These are phyloP conservation scores for Scedosporium boydii DNA, from an alignment of 2,329 filamentous ascomycete species.

Conservation along the genomic window DNA sequence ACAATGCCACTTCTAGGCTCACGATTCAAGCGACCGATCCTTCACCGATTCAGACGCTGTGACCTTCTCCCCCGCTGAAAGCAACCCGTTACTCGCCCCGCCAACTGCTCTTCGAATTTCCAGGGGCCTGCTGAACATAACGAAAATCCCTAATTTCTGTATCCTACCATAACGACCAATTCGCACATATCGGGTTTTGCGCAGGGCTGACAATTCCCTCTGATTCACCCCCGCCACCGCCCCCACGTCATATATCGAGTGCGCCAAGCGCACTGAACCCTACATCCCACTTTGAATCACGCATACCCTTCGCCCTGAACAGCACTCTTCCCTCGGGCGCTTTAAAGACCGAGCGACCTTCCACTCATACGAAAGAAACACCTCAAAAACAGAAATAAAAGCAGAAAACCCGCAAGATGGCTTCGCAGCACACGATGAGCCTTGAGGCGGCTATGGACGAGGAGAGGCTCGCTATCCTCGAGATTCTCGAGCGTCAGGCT, in stretches of 20 bases:
- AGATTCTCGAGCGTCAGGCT: conserved; percentile 49
- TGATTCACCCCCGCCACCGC: background rate
- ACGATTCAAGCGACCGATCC: background rate
- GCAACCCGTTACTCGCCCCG: too few species aligned
- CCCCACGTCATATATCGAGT: background rate
- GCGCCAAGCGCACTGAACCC: background rate
- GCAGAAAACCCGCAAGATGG: background rate
- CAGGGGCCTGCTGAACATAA: too few species aligned
- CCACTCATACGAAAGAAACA: too few species aligned
- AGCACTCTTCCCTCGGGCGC: conserved; percentile 13
- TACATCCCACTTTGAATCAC: background rate
- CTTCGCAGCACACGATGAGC: conserved; percentile 45
- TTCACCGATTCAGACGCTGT: background rate
- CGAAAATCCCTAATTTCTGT: too few species aligned
- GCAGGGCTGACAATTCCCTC: too few species aligned
- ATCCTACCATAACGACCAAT: too few species aligned
- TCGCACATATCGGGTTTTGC: too few species aligned
- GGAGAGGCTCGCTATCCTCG: conserved; percentile 65
- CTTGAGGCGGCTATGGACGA: conserved; percentile 69
- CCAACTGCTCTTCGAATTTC: too few species aligned
- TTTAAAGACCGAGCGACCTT: too few species aligned
- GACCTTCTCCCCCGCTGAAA: background rate
- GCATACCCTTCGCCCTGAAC: background rate
- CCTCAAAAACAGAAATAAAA: too few species aligned
- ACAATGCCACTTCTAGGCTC: background rate